Percentiles rank a stretch among this genome's conserved stretches.
Conservation (phyloP, 768 basidiomycete species). For the Erythrobasidium yunnanense region DNA sequence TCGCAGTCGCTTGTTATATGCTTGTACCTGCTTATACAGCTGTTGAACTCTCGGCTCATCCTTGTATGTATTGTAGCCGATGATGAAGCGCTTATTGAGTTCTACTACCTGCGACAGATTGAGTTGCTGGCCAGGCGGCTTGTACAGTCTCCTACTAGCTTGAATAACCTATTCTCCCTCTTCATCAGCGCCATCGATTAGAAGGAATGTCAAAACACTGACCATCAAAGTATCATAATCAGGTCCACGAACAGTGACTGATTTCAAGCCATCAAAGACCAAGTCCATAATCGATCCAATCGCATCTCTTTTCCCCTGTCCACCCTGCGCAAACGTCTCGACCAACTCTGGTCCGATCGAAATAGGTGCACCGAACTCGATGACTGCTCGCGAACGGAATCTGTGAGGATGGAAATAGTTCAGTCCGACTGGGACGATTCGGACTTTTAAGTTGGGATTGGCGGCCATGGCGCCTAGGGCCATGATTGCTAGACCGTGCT, state of each 20-base stretch:
- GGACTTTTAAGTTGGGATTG: conserved; percentile 70
- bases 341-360: conserved; percentile 83
- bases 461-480: conserved; percentile 94
- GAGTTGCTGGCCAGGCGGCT: conserved; percentile 83
- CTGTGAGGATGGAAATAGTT: conserved; percentile 64
- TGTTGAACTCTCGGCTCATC: conserved; percentile 79
- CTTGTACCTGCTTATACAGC: conserved; percentile 65
- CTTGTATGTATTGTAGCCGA: conserved; percentile 84
- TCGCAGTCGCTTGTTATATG: conserved; percentile 75
- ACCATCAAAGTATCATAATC: conserved; percentile 99
- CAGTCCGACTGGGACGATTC: conserved; percentile 62
- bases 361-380: conserved; percentile 85
- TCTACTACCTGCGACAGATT: conserved; percentile 93
- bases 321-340: conserved; percentile 82
- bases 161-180: conserved; percentile 64
- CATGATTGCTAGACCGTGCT: conserved; percentile 96
- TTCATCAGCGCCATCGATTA: neutral
- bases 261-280: conserved; percentile 84
- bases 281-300: conserved; percentile 77
- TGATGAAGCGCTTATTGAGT: conserved; percentile 79
- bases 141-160: conserved; percentile 84
- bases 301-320: conserved; percentile 75
- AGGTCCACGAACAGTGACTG: conserved; percentile 86
- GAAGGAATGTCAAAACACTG: too few species aligned
- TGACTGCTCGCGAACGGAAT: conserved; percentile 91